Evolutionary conservation across 768 basidiomycete genomes (phyloP).

Genomic region (Tremella mesenterica): DNA sequence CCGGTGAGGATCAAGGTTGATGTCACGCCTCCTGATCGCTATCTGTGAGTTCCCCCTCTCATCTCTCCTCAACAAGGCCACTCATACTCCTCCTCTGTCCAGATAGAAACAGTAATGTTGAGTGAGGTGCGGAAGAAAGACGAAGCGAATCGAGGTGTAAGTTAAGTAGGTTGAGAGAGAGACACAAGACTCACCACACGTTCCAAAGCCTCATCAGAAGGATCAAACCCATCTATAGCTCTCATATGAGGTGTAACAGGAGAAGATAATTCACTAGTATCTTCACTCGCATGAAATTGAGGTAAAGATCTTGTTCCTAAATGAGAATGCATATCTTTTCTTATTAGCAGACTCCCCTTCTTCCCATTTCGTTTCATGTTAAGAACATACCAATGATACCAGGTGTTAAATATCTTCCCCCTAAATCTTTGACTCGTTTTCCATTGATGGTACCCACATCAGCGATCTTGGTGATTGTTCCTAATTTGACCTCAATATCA

Average conservation of each 20-base stretch:
- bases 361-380: background rate
- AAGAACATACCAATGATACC: background rate
- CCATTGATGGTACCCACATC: background rate
- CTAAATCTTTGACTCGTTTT: background rate
- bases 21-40: background rate
- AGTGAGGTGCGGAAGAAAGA: too few species aligned
- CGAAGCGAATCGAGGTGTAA: too few species aligned
- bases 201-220: background rate
- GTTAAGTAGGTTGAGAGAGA: too few species aligned
- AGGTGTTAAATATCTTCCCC: background rate
- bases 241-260: background rate
- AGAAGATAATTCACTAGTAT: background rate
- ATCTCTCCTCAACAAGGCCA: too few species aligned
- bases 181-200: too few species aligned
- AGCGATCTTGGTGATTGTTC: background rate
- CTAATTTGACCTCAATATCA: background rate
- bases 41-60: too few species aligned
- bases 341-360: background rate
- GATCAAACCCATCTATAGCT: background rate
- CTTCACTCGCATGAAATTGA: background rate
- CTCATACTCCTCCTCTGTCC: too few species aligned
- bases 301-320: background rate
- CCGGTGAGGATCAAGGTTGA: background rate
- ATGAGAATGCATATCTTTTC: background rate
- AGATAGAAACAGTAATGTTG: background rate